A percentile compares a stretch with the other conserved stretches of the same genome.
These are phyloP conservation scores for Ustilago bromivora DNA, from an alignment of 1,284 basidiomycete genomes.

Conservation along the genomic window DNA sequence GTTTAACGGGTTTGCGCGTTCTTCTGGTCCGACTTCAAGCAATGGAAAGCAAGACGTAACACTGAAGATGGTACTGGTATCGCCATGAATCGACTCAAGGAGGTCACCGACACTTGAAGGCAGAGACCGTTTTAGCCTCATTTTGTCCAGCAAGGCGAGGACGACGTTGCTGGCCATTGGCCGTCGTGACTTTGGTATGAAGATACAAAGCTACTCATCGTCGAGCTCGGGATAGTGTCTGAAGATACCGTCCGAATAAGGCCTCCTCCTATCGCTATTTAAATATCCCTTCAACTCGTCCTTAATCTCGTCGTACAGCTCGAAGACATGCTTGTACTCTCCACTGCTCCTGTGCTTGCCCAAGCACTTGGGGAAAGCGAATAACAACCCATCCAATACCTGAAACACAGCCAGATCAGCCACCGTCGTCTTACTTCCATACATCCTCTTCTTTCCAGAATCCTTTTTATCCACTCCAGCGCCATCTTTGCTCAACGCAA, in stretches of 20 bases:
- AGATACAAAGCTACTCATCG: slow-evolving; percentile 37
- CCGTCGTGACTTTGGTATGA: no score
- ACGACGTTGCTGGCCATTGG: no score
- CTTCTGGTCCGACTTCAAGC: not conserved
- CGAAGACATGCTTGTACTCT: slow-evolving; percentile 67
- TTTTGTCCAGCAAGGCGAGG: no score
- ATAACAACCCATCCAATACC: slow-evolving; percentile 71
- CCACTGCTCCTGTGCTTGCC: slow-evolving; percentile 55
- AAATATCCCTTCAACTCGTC: slow-evolving; percentile 72
- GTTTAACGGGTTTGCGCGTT: not conserved
- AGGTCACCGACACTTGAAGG: no score
- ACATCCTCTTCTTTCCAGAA: slow-evolving; percentile 64
- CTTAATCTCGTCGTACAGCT: slow-evolving; percentile 54
- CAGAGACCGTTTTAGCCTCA: no score
- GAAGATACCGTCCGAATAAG: slow-evolving; percentile 72
- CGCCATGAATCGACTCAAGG: not conserved
- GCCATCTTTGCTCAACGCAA: slow-evolving; percentile 62
- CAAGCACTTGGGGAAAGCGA: slow-evolving; percentile 73
- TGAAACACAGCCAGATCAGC: slow-evolving; percentile 74
- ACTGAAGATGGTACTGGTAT: not conserved
- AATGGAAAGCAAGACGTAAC: not conserved
- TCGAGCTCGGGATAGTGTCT: slow-evolving; percentile 74
- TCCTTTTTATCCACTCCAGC: slow-evolving; percentile 53
- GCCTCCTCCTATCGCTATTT: slow-evolving; percentile 70
- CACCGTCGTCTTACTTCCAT: slow-evolving; percentile 71